A percentile compares a stretch with the other conserved stretches of the same genome.
Conservation (phyloP, 495 filamentous ascomycete species). For the Physcia stellaris region DNA sequence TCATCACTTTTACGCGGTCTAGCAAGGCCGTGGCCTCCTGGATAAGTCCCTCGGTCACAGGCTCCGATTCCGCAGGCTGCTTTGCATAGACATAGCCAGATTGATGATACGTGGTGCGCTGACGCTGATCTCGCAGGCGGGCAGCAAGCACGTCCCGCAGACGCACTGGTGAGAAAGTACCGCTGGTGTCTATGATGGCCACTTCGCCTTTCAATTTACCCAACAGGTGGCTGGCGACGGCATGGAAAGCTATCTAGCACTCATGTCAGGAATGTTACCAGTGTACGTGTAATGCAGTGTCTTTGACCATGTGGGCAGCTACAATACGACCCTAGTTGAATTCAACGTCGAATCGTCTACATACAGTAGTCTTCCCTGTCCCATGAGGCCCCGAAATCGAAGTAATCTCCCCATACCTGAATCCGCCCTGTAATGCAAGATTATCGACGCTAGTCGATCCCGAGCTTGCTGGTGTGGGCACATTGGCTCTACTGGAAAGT, state of each 20-base stretch:
- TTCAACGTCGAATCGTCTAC: neutral
- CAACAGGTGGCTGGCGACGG: slow-evolving; percentile 13
- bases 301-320: no score
- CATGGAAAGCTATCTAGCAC: slow-evolving; percentile 13
- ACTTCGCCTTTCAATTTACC: slow-evolving; percentile 8
- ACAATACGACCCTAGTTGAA: neutral
- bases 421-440: slow-evolving; percentile 12
- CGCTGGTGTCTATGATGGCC: slow-evolving; percentile 14
- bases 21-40: slow-evolving; percentile 9
- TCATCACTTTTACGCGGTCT: slow-evolving; percentile 14
- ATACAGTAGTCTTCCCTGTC: slow-evolving; percentile 12
- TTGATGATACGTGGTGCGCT: slow-evolving; percentile 5
- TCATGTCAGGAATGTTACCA: neutral
- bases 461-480: slow-evolving; percentile 9
- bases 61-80: neutral
- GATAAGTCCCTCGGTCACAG: neutral
- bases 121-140: slow-evolving; percentile 6
- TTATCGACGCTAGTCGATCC: slow-evolving; percentile 9
- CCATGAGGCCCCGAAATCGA: slow-evolving; percentile 10
- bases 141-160: slow-evolving; percentile 10
- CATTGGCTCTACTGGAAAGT: no score
- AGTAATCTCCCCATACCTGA: slow-evolving; percentile 15
- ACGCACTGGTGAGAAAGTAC: slow-evolving; percentile 12
- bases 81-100: slow-evolving; percentile 12
- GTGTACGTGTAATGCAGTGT: no score